phyloP scores from a whole-genome alignment of 352 stramenopile genomes.

The Pythium volutum region DNA sequence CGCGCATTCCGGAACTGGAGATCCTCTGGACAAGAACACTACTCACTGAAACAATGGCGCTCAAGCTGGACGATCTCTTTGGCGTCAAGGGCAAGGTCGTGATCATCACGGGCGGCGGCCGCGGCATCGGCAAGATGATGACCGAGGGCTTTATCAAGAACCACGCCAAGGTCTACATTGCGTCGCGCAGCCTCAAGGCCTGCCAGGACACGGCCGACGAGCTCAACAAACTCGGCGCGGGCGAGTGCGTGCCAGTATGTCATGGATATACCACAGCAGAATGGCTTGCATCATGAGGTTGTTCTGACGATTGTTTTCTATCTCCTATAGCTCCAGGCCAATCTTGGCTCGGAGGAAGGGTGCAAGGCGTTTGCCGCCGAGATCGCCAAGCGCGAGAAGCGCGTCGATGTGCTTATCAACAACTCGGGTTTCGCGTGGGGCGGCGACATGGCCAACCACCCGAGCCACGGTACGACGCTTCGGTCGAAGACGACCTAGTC shows the following conservation, averaged over 20 bases:
- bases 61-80: constrained; percentile 52
- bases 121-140: constrained; percentile 96
- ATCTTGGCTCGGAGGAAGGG: constrained; percentile 78
- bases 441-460: constrained; percentile 38
- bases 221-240: constrained; percentile 51
- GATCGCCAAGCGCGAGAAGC: constrained; percentile 66
- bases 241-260: constrained; percentile 57
- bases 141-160: constrained; percentile 91
- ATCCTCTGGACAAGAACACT: not conserved
- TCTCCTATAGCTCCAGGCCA: constrained; percentile 45
- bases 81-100: constrained; percentile 75
- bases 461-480: constrained; percentile 22
- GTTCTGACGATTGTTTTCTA: not conserved
- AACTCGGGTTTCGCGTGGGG: constrained; percentile 85
- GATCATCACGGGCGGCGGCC: constrained; percentile 91
- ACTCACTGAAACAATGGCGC: constrained; percentile 18
- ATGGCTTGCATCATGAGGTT: not conserved
- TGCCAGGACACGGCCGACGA: constrained; percentile 68
- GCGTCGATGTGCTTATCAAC: constrained; percentile 93
- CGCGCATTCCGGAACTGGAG: not conserved
- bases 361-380: constrained; percentile 77
- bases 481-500: too few species aligned
- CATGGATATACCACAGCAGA: not conserved
- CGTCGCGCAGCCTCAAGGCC: constrained; percentile 79
- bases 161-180: constrained; percentile 92